Evolutionary conservation across 768 basidiomycete genomes (phyloP), one percentile per base, ranked within the genome.

Genomic region (Lactifluus echinatus): DNA sequence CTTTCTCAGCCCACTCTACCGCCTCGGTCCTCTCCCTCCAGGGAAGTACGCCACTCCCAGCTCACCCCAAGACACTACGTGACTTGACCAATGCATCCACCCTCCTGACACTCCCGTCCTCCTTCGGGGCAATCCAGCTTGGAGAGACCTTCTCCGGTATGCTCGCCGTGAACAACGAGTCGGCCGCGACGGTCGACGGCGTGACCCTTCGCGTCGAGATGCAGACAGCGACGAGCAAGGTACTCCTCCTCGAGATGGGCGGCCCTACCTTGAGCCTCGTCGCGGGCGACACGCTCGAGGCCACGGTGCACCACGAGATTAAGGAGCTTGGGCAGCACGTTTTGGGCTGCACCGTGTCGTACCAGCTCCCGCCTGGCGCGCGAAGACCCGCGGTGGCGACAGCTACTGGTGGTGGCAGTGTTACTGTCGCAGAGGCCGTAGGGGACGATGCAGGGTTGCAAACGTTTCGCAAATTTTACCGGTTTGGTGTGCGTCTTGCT

Each of bases 241-340:
- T 77, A 3, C 67, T 77, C 14, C 71, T 86, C 23, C 79, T 77
- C 15, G 88, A 87, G 64, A 77, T 82, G 46, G 87, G 87, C 4
- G 83, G 81, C 3, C 58, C 72, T 8, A 74, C 74, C 2, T 69
- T 75, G 36, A 70, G 66, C 23, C 71, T 95, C 48, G 53, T 68
- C 0, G 74, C 77, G 2, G 81, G 82, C 23, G 81, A 83, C 65
- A 81, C 81, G 0, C 65, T 89, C 31, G 85, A 90, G 67, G 73
- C 76, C 42, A 72, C 88, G 15, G 84, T 92, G 1, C 76, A 82
- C 59, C 88, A 91, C 65, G 94, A 97, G 72, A 89, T 96, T 63
- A 96, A 96, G 71, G 93, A 97, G 67, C 76, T 95, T 19, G 93
- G 92, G 0, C 84, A 91, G 66, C 93, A 95, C 69, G 89, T 94